These are phyloP conservation scores for Beauveria sp. DNA, from an alignment of 2,329 filamentous ascomycete genomes.

Conservation along the genomic window DNA sequence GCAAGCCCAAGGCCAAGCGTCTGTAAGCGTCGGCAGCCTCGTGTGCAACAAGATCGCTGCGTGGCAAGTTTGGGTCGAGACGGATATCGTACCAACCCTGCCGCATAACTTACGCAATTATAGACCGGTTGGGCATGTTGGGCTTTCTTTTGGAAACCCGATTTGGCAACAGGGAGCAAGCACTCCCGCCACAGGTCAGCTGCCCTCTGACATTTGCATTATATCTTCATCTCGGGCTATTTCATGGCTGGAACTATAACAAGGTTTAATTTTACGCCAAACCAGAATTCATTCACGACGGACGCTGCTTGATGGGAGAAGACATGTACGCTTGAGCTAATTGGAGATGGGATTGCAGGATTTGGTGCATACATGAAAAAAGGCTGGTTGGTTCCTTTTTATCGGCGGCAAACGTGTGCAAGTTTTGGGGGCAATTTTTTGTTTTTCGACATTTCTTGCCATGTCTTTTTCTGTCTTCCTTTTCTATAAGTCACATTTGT, in stretches of 20 bases:
- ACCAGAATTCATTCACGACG: neutral
- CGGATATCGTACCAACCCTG: neutral
- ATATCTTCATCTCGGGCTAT: neutral
- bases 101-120: neutral
- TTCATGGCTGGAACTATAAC: neutral
- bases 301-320: neutral
- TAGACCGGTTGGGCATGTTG: neutral
- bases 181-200: slow-evolving; percentile 5
- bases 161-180: slow-evolving; percentile 7
- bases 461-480: neutral
- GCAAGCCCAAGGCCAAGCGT: slow-evolving; percentile 26
- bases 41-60: neutral
- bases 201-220: slow-evolving; percentile 6
- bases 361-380: neutral
- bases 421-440: neutral
- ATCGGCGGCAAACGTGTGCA: neutral
- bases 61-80: neutral
- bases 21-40: neutral
- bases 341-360: neutral
- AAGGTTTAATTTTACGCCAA: neutral
- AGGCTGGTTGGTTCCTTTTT: neutral
- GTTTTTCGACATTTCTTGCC: neutral
- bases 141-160: neutral
- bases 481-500: neutral
- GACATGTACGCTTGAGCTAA: neutral